Evolutionary conservation across 768 basidiomycete species (phyloP).

Genomic region (Tulasnella sp.): DNA sequence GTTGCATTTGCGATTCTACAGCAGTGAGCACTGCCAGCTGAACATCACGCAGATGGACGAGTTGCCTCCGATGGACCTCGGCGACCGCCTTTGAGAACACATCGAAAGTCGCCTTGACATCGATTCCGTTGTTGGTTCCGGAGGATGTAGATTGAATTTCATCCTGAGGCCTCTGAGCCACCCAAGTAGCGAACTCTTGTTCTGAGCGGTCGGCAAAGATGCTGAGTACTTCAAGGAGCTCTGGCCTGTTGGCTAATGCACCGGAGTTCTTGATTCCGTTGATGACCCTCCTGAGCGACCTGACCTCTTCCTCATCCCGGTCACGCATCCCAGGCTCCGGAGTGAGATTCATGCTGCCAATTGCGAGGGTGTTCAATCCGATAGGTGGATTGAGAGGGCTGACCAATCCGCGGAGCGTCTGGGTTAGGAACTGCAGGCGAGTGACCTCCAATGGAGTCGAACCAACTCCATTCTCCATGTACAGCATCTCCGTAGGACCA

Average conservation of each 20-base stretch:
- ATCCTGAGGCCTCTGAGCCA: neutral
- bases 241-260: neutral
- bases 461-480: constrained; percentile 42
- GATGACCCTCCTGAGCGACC: neutral
- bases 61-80: neutral
- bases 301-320: neutral
- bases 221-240: neutral
- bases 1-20: neutral
- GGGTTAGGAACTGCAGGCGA: neutral
- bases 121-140: neutral
- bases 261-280: neutral
- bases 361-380: neutral
- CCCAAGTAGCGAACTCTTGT: neutral
- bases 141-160: neutral
- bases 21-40: constrained; percentile 4
- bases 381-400: neutral
- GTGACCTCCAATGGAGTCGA: constrained; percentile 30
- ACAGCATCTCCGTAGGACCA: constrained; percentile 36
- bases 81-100: constrained; percentile 11
- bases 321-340: neutral
- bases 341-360: neutral
- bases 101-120: neutral
- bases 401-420: neutral
- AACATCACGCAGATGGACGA: constrained; percentile 10
- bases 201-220: neutral